Evolutionary conservation across 2,329 filamentous ascomycete genomes (phyloP), one percentile per base, ranked within the genome.

Genomic region (Alternaria sp.): DNA sequence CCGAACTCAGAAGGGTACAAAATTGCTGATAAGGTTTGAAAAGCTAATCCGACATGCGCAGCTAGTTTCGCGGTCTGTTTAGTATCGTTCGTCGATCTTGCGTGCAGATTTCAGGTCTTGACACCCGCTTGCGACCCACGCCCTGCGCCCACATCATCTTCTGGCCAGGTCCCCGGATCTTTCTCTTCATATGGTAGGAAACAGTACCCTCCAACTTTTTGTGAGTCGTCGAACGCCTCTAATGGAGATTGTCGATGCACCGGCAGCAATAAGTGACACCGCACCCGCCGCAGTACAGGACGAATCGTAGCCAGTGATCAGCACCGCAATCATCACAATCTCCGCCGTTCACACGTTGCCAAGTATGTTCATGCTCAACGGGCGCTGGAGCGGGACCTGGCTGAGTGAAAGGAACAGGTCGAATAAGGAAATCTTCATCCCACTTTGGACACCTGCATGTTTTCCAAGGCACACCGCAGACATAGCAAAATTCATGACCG

Each of bases 391-490:
- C 25, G n/a, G 28, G 25, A 1, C 3, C n/a, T 23, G 17, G 23
- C n/a, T n/a, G 13, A 3, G 5, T 11, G 49, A 13, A 19, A 13
- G 50, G 50, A 23, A n/a, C 17, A 11, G 57, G 58, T 8, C 52
- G 54, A 11, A 50, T 65, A 9, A 66, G 59, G 43, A 62, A 67
- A 7, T 63, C 21, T 30, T 68, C 57, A 11, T 69, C 63, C 36
- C 23, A 62, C 23, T 62, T 56, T 3, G 62, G 62, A n/a, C 67
- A 70, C 1, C 0, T 21, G 55, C 57, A 70, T 4, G 10, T 44
- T 59, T 68, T 70, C 69, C 70, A 74, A 5, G 45, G n/a, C 1
- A 36, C 23, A 9, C 65, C 66, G 26, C 70, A 73, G 2, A 73
- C 45, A 40, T 73, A 73, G 52, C 69, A 73, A 44, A 72, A 73